Evolutionary conservation across 2,329 filamentous ascomycete species (phyloP).

Genomic region (Penicillium sp.): DNA sequence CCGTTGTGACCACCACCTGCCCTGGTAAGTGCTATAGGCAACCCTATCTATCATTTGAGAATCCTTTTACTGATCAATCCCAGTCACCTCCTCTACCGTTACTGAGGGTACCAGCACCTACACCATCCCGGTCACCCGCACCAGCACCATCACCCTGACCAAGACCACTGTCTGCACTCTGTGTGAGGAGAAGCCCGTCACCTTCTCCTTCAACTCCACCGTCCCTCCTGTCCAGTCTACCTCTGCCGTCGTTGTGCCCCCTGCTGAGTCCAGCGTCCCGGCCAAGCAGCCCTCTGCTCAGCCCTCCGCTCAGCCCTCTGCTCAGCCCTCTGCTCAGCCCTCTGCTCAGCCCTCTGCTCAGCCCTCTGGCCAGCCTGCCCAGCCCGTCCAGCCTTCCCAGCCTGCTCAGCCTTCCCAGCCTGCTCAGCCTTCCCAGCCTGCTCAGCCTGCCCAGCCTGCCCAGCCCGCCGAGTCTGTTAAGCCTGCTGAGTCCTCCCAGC

Average conservation of each 20-base stretch:
- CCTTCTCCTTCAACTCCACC: conserved; percentile 20
- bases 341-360: conserved; percentile 10
- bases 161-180: conserved; percentile 31
- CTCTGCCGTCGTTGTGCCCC: conserved; percentile 12
- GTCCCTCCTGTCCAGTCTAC: conserved; percentile 18
- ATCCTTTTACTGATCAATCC: conserved; percentile 10
- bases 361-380: conserved; percentile 9
- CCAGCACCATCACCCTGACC: conserved; percentile 37
- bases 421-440: conserved; percentile 3
- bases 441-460: neutral
- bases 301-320: conserved; percentile 8
- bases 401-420: conserved; percentile 6
- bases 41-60: neutral
- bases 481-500: neutral
- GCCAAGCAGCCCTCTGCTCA: conserved; percentile 7
- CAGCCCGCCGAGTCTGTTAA: conserved; percentile 6
- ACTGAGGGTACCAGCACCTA: conserved; percentile 35
- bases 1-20: conserved; percentile 39
- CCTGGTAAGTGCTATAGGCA: conserved; percentile 33
- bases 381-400: conserved; percentile 1
- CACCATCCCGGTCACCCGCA: conserved; percentile 38
- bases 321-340: conserved; percentile 11
- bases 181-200: conserved; percentile 26
- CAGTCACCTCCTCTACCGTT: conserved; percentile 35
- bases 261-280: neutral